phyloP scores from a whole-genome alignment of 2,329 filamentous ascomycete genomes.

The Raffaelea deltoideospora region DNA sequence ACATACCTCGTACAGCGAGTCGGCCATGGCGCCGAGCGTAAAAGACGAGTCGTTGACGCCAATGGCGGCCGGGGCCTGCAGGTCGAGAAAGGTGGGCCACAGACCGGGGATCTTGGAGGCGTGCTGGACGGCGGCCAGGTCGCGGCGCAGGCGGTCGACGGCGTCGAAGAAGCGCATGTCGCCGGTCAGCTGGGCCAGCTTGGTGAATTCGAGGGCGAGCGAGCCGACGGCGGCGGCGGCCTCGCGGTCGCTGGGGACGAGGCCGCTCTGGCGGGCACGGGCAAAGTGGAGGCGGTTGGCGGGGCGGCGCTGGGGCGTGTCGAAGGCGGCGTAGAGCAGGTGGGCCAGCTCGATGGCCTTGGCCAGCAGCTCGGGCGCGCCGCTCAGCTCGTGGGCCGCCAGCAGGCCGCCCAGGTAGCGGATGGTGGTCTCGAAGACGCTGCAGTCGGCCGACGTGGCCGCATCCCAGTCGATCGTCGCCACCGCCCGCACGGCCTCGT shows the following conservation, averaged over 20 bases:
- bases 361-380: constrained; percentile 49
- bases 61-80: constrained; percentile 24
- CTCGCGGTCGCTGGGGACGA: constrained; percentile 19
- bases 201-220: constrained; percentile 55
- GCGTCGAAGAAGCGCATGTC: constrained; percentile 61
- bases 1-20: constrained; percentile 46
- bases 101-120: constrained; percentile 58
- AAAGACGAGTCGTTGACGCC: constrained; percentile 26
- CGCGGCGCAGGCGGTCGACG: constrained; percentile 55
- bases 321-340: constrained; percentile 66
- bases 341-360: constrained; percentile 70
- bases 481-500: constrained; percentile 58
- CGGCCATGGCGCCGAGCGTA: constrained; percentile 36
- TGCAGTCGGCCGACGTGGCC: constrained; percentile 44
- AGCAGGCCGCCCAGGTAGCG: constrained; percentile 78
- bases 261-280: constrained; percentile 19
- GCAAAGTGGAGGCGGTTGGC: constrained; percentile 40
- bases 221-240: constrained; percentile 34
- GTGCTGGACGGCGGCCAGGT: constrained; percentile 54
- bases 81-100: constrained; percentile 55
- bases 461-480: constrained; percentile 56
- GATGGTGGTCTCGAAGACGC: constrained; percentile 79
- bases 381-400: constrained; percentile 75
- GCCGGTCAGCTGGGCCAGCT: constrained; percentile 53
- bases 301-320: constrained; percentile 64